Conservation (phyloP, 179 eudicot species). For the Beta corolliflora region DNA sequence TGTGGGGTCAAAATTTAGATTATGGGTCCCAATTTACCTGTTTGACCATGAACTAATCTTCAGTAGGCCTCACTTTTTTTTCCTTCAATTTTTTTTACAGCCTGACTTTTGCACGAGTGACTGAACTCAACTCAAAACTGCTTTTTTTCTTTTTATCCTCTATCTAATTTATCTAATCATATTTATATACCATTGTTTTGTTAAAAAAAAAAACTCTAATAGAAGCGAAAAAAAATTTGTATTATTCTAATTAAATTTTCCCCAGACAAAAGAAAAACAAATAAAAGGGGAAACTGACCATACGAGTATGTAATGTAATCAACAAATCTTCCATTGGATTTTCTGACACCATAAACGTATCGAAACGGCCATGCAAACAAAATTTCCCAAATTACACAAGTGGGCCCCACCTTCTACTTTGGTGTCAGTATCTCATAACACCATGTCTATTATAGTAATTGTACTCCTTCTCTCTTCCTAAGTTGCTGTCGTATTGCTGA, state of each 20-base stretch:
- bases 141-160: no score
- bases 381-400: constrained; percentile 10
- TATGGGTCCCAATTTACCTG: constrained; percentile 34
- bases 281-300: constrained; percentile 31
- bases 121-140: neutral
- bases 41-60: constrained; percentile 36
- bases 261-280: neutral
- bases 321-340: constrained; percentile 70
- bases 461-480: neutral
- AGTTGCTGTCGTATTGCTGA: constrained; percentile 46
- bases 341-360: constrained; percentile 65
- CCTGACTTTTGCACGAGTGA: constrained; percentile 31
- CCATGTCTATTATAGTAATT: constrained; percentile 13
- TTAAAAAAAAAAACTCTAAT: no score
- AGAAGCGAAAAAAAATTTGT: no score
- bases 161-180: no score
- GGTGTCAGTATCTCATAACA: constrained; percentile 8
- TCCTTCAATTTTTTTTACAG: neutral
- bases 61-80: constrained; percentile 2
- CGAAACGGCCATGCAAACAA: constrained; percentile 45
- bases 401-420: constrained; percentile 10
- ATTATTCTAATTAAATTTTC: no score
- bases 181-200: no score
- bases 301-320: constrained; percentile 29
- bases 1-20: constrained; percentile 27